phyloP scores from a whole-genome alignment of 768 basidiomycete genomes.

The Serendipita vermifera region DNA sequence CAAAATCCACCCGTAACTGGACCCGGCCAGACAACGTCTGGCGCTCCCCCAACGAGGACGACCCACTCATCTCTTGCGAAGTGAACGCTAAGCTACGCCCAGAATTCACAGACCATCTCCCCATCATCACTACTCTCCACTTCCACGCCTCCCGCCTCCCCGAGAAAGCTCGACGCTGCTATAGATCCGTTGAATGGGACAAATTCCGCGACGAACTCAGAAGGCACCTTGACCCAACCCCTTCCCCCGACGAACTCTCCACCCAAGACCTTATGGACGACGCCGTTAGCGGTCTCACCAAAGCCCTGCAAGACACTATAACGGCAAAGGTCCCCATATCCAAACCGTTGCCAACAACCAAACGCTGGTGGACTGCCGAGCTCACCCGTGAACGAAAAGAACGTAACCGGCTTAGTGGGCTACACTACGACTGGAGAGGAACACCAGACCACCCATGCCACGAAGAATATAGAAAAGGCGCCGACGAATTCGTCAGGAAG shows the following conservation, averaged over 20 bases:
- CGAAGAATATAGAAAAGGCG: background rate
- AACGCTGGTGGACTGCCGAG: slow-evolving; percentile 26
- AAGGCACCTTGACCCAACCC: background rate
- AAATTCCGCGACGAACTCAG: slow-evolving; percentile 20
- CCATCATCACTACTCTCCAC: slow-evolving; percentile 24
- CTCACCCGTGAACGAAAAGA: slow-evolving; percentile 18
- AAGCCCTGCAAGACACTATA: slow-evolving; percentile 17
- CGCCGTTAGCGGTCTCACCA: slow-evolving; percentile 2
- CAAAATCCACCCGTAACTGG: slow-evolving; percentile 22
- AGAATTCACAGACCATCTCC: slow-evolving; percentile 30
- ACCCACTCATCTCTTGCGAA: slow-evolving; percentile 22
- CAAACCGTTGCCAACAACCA: slow-evolving; percentile 18
- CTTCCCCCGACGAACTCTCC: background rate
- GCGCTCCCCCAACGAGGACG: slow-evolving; percentile 15
- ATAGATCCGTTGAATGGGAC: slow-evolving; percentile 23
- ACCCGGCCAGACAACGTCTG: slow-evolving; percentile 36
- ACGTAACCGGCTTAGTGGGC: slow-evolving; percentile 14
- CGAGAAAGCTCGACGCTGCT: slow-evolving; percentile 18
- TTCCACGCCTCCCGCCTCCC: background rate
- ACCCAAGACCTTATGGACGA: slow-evolving; percentile 14
- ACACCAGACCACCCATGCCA: background rate
- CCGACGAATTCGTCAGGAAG: background rate
- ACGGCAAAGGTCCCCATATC: slow-evolving; percentile 16
- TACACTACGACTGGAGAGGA: slow-evolving; percentile 1
- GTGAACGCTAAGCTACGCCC: slow-evolving; percentile 15